Conservation (phyloP, 257 asterid species). For the Osmanthus fragrans region DNA sequence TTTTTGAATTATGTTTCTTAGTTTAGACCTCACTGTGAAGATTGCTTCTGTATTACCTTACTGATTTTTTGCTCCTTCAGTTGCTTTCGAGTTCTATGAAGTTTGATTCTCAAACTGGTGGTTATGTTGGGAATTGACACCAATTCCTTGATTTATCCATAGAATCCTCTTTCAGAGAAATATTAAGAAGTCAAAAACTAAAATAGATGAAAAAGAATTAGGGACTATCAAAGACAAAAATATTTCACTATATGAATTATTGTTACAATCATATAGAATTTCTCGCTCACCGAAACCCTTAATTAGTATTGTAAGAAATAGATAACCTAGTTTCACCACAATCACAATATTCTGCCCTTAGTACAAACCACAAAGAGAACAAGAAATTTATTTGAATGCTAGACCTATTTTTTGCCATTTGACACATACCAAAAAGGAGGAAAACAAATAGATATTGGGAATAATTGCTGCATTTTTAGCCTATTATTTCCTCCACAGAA, state of each 20-base stretch:
- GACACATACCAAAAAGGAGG: not conserved
- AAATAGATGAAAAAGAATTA: not conserved
- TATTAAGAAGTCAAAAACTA: not conserved
- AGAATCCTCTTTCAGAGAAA: not conserved
- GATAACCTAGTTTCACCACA: not conserved
- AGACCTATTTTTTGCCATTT: not conserved
- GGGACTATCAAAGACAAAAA: not conserved
- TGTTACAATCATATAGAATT: not conserved
- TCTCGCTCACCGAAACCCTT: not conserved
- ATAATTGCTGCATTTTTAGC: not conserved
- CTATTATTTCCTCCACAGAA: not conserved
- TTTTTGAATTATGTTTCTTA: not conserved
- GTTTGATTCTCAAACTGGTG: slow-evolving; percentile 1
- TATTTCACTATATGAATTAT: not conserved
- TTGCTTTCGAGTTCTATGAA: not conserved
- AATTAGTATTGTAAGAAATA: not conserved
- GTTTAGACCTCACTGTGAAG: too few species aligned
- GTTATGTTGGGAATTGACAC: not conserved
- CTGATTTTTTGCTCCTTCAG: not conserved
- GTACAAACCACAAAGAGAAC: not conserved
- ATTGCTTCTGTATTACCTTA: not conserved
- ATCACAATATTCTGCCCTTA: not conserved
- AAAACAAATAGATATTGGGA: not conserved
- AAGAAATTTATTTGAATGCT: not conserved
- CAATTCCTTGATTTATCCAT: not conserved